These are phyloP conservation scores for Tolypocladium guangdongense DNA, from an alignment of 2,329 filamentous ascomycete species.

Conservation along the genomic window DNA sequence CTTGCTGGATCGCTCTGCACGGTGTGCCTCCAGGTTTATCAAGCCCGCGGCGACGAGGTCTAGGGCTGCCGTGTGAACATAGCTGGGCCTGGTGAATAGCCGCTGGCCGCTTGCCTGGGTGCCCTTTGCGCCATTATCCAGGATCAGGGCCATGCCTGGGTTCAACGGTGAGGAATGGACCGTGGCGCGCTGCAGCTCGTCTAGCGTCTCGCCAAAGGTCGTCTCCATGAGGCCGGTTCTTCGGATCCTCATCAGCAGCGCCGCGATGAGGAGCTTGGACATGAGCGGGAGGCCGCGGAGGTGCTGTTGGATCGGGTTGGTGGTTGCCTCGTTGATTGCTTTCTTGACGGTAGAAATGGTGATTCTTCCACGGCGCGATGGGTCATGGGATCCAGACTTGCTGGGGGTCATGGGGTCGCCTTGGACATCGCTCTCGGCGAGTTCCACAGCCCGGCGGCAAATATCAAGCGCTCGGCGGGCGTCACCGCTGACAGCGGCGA, in stretches of 20 bases:
- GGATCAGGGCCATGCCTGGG: slow-evolving; percentile 25
- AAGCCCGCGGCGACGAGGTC: slow-evolving; percentile 83
- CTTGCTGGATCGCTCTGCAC: slow-evolving; percentile 78
- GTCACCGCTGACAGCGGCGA: slow-evolving; percentile 91
- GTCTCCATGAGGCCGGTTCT: slow-evolving; percentile 81
- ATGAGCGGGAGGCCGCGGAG: slow-evolving; percentile 71
- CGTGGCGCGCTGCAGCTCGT: slow-evolving; percentile 48
- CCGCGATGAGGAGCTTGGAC: slow-evolving; percentile 76
- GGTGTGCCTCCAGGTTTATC: slow-evolving; percentile 69
- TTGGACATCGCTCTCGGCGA: slow-evolving; percentile 64
- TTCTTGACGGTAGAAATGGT: slow-evolving; percentile 90
- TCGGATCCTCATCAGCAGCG: slow-evolving; percentile 66
- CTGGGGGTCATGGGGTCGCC: slow-evolving; percentile 49
- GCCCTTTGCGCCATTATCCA: slow-evolving; percentile 17
- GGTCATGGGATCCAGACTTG: slow-evolving; percentile 28
- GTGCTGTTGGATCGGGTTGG: slow-evolving; percentile 82
- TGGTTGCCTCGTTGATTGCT: slow-evolving; percentile 90
- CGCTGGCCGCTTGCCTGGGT: slow-evolving; percentile 16
- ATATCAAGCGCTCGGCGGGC: slow-evolving; percentile 89
- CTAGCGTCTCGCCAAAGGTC: slow-evolving; percentile 77
- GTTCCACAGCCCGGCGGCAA: slow-evolving; percentile 86
- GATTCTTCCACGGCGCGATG: slow-evolving; percentile 43
- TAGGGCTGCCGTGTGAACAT: slow-evolving; percentile 60
- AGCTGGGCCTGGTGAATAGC: slow-evolving; percentile 20
- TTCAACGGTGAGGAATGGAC: slow-evolving; percentile 22